Evolutionary conservation across 768 basidiomycete species (phyloP), one percentile per base, ranked within the genome.

Genomic region (Pisolithus orientalis): DNA sequence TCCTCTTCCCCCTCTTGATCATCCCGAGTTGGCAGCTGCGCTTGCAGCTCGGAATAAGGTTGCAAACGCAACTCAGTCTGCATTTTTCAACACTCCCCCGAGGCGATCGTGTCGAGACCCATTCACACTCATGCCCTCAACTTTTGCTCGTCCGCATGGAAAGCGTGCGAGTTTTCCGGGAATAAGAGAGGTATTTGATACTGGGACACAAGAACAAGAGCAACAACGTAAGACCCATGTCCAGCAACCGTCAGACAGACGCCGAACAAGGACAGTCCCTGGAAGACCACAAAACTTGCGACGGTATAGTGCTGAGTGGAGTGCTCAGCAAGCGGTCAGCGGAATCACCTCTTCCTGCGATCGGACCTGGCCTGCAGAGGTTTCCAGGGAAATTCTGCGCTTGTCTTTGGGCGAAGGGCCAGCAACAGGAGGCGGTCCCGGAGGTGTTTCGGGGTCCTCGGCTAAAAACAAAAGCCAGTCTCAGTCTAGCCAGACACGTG

Each of bases 221-320:
- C 49, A 53, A n/a, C 44, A 31, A 47, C 16, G 47, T 17, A 46
- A 53, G 14, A 29, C 53, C 27, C 32, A 34, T 1, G 32, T 11
- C 10, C 39, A 37, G 31, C 53, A 51, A 31, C 45, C 49, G 8
- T 50, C 45, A 17, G 39, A 32, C 1, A 39, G 49, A 21, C 60
- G 47, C 21, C 57, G 54, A 38, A 59, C 66, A 0, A 58, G 66
- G 50, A 61, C 62, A 8, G 39, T 59, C 17, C 67, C 79, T 61
- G 52, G 70, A 62, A 39, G 71, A 72, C 66, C 64, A 48, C 65
- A 64, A 29, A 62, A 52, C 14, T 68, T 68, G 47, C 70, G 82
- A 59, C 73, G 81, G 43, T 67, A 69, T 43, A 84, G 82, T 57
- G 81, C 83, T 27, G 81, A 83, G 47, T 82, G 78, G 69, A 80